These are phyloP conservation scores for Podaxis carcinomalis DNA, from an alignment of 768 basidiomycete genomes.

Conservation along the genomic window DNA sequence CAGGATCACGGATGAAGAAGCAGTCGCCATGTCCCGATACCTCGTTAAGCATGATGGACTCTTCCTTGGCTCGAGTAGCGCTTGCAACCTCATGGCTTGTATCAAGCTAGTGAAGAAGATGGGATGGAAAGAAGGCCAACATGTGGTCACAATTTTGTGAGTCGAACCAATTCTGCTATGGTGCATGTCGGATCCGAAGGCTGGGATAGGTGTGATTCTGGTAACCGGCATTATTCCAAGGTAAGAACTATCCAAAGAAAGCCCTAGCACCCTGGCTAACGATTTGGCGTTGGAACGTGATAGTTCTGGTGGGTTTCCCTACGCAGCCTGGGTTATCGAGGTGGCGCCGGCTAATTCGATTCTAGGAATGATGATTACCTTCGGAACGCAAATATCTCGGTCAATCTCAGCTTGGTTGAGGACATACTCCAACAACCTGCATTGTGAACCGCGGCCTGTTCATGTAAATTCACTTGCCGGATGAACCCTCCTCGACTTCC, in stretches of 20 bases:
- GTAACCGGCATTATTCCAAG: slow-evolving; percentile 90
- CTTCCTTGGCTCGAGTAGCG: slow-evolving; percentile 94
- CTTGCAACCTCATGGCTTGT: slow-evolving; percentile 93
- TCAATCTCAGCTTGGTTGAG: slow-evolving; percentile 37
- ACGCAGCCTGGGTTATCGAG: not conserved
- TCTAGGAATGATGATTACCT: slow-evolving; percentile 53
- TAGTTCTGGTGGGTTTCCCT: slow-evolving; percentile 42
- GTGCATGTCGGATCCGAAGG: not conserved
- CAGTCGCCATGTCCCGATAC: slow-evolving; percentile 93
- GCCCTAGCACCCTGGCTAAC: not conserved
- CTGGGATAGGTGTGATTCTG: slow-evolving; percentile 77
- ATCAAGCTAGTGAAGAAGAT: slow-evolving; percentile 71
- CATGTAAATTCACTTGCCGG: not conserved
- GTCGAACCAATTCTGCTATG: slow-evolving; percentile 16
- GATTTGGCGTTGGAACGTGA: not conserved
- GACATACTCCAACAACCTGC: slow-evolving; percentile 29
- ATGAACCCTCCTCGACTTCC: not conserved
- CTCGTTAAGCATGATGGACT: slow-evolving; percentile 88
- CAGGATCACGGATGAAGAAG: slow-evolving; percentile 90
- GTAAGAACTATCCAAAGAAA: slow-evolving; percentile 29
- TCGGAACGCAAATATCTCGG: slow-evolving; percentile 38
- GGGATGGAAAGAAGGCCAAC: slow-evolving; percentile 65
- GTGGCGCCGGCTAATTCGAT: not conserved
- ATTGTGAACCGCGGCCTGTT: not conserved
- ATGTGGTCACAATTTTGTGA: slow-evolving; percentile 83